Base-by-base conservation (phyloP, 495 filamentous ascomycete species). In the Elasticomyces elasticus region DNA sequence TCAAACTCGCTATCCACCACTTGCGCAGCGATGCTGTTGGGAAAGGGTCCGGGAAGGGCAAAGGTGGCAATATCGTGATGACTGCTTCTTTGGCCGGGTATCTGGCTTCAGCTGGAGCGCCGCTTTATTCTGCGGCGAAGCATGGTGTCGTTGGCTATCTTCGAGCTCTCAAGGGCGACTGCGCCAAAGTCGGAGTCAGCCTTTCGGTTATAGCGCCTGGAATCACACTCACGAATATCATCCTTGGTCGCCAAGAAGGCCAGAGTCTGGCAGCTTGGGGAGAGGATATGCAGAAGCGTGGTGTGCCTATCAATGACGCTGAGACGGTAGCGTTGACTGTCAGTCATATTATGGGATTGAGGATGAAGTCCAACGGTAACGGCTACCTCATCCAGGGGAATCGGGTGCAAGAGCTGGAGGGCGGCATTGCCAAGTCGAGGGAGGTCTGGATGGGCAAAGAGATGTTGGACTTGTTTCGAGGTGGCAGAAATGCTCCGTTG, bases 381-480 rank as follows among this genome's bases (percentile, higher is more conserved):
- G 66, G 66, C 19, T 56, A 64, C 31, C 57, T 69, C 17, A 56
- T 69, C 2, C 66, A 69, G 41, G 55, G 22, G 24, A 66, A 67
- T 43, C 51, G 59, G 22, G 59, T 62, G 25, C 49, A 58, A 46
- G 66, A 69, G 50, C 38, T 67, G 20, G 66, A 69, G 54, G 52
- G 56, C n/a, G 63, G 63, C 0, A 43, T 69, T 31, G 66, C 66
- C 28, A 67, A 64, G 56, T 26, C 42, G 28, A 64, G 66, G 49
- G 58, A 62, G 56, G 38, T 51, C 35, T 69, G 66, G 66, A 69
- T 69, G 66, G 55, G 65, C 4, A 66, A 61, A 59, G 66, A 69
- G 49, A 67, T 67, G 65, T 52, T 69, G 54, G 65, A 66, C 30
- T 38, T 66, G 49, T 69, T 67, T 48, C 50, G 63, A 19, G 52